phyloP scores from a whole-genome alignment of 2,329 filamentous ascomycete genomes.

The Hyphodiscus sp. region DNA sequence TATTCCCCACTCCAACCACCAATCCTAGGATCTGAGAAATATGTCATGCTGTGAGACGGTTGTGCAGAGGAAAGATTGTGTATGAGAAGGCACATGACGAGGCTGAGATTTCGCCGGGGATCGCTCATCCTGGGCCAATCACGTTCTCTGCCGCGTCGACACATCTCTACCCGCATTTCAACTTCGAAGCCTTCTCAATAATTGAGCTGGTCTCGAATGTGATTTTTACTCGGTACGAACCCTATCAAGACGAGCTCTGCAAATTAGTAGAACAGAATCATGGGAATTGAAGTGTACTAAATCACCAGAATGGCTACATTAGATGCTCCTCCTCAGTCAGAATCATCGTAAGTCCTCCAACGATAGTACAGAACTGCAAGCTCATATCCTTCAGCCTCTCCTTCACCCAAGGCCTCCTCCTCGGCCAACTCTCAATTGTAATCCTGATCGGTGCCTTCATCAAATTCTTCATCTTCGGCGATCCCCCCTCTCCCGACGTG shows the following conservation, averaged over 20 bases:
- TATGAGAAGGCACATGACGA: not conserved
- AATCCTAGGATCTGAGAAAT: slow-evolving; percentile 5
- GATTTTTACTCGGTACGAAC: not conserved
- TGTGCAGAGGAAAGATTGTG: no score
- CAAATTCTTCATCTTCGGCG: slow-evolving; percentile 99
- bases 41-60: no score
- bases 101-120: not conserved
- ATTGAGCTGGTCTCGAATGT: slow-evolving; percentile 9
- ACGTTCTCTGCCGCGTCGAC: slow-evolving; percentile 11
- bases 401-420: slow-evolving; percentile 87
- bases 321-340: slow-evolving; percentile 15
- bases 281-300: not conserved
- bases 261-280: not conserved
- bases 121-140: slow-evolving; percentile 9
- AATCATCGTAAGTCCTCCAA: not conserved
- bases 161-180: slow-evolving; percentile 7
- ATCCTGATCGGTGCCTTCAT: slow-evolving; percentile 91
- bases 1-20: slow-evolving; percentile 2
- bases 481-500: slow-evolving; percentile 76
- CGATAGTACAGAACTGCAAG: not conserved
- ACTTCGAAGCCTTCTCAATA: not conserved
- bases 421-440: slow-evolving; percentile 89
- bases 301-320: slow-evolving; percentile 13
- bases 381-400: slow-evolving; percentile 53
- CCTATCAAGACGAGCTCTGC: not conserved